Percentiles rank a stretch among this genome's conserved stretches.
phyloP scores from a whole-genome alignment of 768 basidiomycete genomes.

The Tremella fuciformis region DNA sequence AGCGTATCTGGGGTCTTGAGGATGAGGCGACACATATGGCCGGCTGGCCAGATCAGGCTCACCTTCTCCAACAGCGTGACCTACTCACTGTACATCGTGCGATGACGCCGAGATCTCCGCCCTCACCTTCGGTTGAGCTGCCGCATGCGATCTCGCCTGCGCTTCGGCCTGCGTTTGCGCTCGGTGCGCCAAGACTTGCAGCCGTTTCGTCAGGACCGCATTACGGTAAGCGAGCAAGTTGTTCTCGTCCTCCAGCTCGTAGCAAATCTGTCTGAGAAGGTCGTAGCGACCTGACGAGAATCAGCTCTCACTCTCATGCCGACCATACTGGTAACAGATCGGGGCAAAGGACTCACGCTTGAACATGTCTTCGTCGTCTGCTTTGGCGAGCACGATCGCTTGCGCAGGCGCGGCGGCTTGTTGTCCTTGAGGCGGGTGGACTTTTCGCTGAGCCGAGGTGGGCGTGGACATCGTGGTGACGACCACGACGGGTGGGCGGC shows the following conservation, averaged over 20 bases:
- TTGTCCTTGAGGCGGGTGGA: not conserved
- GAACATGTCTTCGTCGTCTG: slow-evolving; percentile 22
- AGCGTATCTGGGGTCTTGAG: too few relatives aligned
- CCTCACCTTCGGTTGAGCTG: too few relatives aligned
- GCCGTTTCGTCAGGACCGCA: slow-evolving; percentile 15
- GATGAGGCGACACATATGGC: too few relatives aligned
- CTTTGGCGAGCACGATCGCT: not conserved
- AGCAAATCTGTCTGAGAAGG: slow-evolving; percentile 16
- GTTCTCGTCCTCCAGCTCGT: slow-evolving; percentile 32
- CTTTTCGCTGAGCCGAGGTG: slow-evolving; percentile 1
- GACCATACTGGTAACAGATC: not conserved
- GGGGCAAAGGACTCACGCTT: slow-evolving; percentile 17
- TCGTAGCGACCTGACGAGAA: slow-evolving; percentile 16
- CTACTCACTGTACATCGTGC: too few relatives aligned
- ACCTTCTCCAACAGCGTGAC: too few relatives aligned
- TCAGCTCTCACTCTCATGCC: not conserved
- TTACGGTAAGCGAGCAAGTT: slow-evolving; percentile 28
- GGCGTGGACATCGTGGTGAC: not conserved
- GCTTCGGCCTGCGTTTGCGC: too few relatives aligned
- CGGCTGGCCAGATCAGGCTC: too few relatives aligned
- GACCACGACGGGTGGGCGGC: too few relatives aligned
- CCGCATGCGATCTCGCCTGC: too few relatives aligned
- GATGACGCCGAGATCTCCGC: too few relatives aligned
- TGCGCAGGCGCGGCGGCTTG: not conserved
- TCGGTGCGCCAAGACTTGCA: not conserved